phyloP scores from a whole-genome alignment of 495 filamentous ascomycete genomes.

The Neurospora sp. region DNA sequence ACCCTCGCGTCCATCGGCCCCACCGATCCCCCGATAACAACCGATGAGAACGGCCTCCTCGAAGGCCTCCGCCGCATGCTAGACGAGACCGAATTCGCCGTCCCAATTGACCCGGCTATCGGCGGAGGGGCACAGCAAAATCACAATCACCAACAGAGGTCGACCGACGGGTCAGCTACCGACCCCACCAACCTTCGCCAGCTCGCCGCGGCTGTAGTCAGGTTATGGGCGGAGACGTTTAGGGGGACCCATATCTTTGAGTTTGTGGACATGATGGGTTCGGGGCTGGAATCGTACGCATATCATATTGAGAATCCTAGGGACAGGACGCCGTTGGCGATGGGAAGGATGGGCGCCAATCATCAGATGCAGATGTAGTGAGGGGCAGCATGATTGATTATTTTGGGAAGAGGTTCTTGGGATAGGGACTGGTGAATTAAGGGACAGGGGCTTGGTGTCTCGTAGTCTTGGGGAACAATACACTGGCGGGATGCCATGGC shows the following conservation, averaged over 20 bases:
- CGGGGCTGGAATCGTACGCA: conserved; percentile 52
- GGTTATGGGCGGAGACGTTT: conserved; percentile 60
- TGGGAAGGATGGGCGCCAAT: neutral
- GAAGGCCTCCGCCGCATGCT: conserved; percentile 63
- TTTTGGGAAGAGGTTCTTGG: neutral
- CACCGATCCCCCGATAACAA: conserved; percentile 31
- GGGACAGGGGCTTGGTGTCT: neutral
- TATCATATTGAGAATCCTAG: conserved; percentile 50
- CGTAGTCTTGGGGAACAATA: neutral
- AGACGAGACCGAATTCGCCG: conserved; percentile 65
- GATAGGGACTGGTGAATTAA: neutral
- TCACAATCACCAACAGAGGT: conserved; percentile 20
- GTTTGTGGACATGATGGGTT: conserved; percentile 53
- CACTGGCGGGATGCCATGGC: neutral
- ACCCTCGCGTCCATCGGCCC: conserved; percentile 34
- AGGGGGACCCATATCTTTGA: conserved; percentile 59
- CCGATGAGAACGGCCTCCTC: conserved; percentile 55
- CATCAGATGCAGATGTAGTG: neutral
- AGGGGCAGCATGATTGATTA: neutral
- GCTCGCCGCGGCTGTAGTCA: conserved; percentile 51
- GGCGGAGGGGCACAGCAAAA: conserved; percentile 13
- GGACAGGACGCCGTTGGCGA: conserved; percentile 34
- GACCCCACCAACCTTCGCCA: conserved; percentile 46
- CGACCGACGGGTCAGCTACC: conserved; percentile 27
- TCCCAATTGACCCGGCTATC: conserved; percentile 41